Base-by-base conservation (phyloP, 1,284 basidiomycete genomes). In the Entoloma clypeatum region DNA sequence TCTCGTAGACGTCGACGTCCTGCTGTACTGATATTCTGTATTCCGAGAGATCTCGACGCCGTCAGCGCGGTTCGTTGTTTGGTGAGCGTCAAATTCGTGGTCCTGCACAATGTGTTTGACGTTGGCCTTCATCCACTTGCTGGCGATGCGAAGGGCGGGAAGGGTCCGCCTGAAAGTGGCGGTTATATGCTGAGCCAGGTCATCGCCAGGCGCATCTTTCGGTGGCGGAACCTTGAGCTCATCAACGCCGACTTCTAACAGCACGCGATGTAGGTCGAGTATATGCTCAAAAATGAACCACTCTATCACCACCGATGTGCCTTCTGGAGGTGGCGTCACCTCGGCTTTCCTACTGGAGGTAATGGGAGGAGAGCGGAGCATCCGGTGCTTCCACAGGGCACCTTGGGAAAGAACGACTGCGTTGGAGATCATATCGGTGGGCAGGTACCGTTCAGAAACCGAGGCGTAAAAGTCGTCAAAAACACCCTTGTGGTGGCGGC, bases 61-160 rank as follows among this genome's bases (percentile, higher is more conserved):
- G 18, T 55, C 55, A 2, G 19, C 41, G 17, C 46, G 54, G 39
- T 62, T 57, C 10, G 50, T 55, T 27, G 54, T 51, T 38, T 60
- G 57, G 18, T 60, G 59, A 2, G 64, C 63, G 16, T 50, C 48
- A 35, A 59, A 66, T 47, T 63, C 65, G 22, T 60, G 60, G 35
- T 65, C 65, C 39, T 72, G 69, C 33, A 67, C 56, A 7, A 94
- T 62, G 53, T 92, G 92, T 44, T 81, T 79, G 46, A 83, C 63
- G 59, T 97, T 91, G 4, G 79, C 79, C 30, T 79, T 75, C 18
- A 95, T 62, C 95, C 95, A 99, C 60, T 94, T 95, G 54, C 81
- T 84, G 2, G 85, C 77, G 39, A 98, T 84, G 10, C 95, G 80
- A 35, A 98, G 66, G 4, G 91, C 83, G 2, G 94, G 92, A 3